phyloP scores from a whole-genome alignment of 2,329 filamentous ascomycete genomes.

The Mycosphaerella arachidis region DNA sequence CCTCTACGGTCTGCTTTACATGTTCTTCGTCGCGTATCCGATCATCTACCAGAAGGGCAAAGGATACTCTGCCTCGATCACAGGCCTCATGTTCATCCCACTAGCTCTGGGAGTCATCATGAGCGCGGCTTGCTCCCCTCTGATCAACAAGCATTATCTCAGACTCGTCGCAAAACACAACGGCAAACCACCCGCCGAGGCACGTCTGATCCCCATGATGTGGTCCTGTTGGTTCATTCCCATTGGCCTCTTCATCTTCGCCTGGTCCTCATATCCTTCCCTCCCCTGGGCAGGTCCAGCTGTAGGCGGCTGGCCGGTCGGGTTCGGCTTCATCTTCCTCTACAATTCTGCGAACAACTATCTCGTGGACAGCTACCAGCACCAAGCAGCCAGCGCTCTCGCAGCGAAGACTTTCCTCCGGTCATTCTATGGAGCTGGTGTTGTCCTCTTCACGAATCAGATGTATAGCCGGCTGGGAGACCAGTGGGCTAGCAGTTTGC shows the following conservation, averaged over 20 bases:
- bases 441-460: conserved; percentile 33
- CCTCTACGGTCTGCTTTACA: conserved; percentile 20
- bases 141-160: conserved; percentile 80
- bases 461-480: conserved; percentile 42
- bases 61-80: conserved; percentile 70
- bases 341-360: conserved; percentile 41
- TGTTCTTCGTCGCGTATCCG: conserved; percentile 66
- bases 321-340: conserved; percentile 33
- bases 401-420: conserved; percentile 32
- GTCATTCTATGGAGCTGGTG: conserved; percentile 15
- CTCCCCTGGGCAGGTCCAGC: conserved; percentile 66
- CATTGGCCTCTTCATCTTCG: conserved; percentile 62
- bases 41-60: conserved; percentile 74
- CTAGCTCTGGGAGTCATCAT: conserved; percentile 27
- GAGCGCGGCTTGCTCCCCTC: conserved; percentile 43
- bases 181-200: conserved; percentile 71
- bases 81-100: conserved; percentile 60
- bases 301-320: conserved; percentile 29
- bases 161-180: conserved; percentile 57
- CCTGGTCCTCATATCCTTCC: conserved; percentile 62
- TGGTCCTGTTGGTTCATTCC: conserved; percentile 56
- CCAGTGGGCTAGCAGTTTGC: conserved; percentile 43
- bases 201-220: conserved; percentile 70
- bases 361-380: conserved; percentile 61
- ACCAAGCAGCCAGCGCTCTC: conserved; percentile 57